Percentiles rank a stretch among this genome's conserved stretches.
phyloP scores from a whole-genome alignment of 1,139 yeast species.

The Hemisphaericaspora lyxosophila region DNA sequence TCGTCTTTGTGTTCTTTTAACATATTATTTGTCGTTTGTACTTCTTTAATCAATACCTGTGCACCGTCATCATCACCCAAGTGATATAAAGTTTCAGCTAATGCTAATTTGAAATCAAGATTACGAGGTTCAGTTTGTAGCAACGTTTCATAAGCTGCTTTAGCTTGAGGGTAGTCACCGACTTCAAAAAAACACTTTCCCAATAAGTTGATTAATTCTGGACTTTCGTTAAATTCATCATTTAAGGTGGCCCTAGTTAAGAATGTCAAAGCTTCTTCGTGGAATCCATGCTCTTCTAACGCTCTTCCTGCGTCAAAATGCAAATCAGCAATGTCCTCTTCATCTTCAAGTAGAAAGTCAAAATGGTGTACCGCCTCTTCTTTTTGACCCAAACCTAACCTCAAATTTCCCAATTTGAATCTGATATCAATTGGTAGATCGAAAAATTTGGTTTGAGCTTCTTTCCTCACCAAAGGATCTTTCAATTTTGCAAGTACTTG shows the following conservation, averaged over 20 bases:
- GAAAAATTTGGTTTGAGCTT: conserved; percentile 34
- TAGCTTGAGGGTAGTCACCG: conserved; percentile 71
- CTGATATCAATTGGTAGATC: conserved; percentile 83
- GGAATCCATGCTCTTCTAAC: conserved; percentile 65
- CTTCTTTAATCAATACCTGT: conserved; percentile 55
- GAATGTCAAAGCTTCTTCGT: conserved; percentile 69
- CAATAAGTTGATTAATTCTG: conserved; percentile 58
- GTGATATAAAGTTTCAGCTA: conserved; percentile 79
- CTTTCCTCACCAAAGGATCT: conserved; percentile 17
- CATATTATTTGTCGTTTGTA: conserved; percentile 22
- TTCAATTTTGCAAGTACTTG: conserved; percentile 23
- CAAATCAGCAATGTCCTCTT: conserved; percentile 68
- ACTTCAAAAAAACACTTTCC: conserved; percentile 79
- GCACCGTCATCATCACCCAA: conserved; percentile 69
- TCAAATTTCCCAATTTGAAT: conserved; percentile 70
- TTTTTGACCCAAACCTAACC: conserved; percentile 63
- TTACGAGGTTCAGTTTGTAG: conserved; percentile 60
- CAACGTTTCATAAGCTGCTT: conserved; percentile 58
- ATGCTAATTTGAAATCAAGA: conserved; percentile 68
- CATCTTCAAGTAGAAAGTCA: conserved; percentile 56
- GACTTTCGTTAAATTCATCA: conserved; percentile 26
- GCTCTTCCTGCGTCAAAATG: conserved; percentile 75
- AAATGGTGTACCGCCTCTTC: conserved; percentile 71
- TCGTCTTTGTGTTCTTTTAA: conserved; percentile 6
- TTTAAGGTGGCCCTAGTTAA: conserved; percentile 53